Percentiles rank a stretch among this genome's conserved stretches.
phyloP scores from a whole-genome alignment of 164 flowering plant genomes.

The Vitis rotundifolia region DNA sequence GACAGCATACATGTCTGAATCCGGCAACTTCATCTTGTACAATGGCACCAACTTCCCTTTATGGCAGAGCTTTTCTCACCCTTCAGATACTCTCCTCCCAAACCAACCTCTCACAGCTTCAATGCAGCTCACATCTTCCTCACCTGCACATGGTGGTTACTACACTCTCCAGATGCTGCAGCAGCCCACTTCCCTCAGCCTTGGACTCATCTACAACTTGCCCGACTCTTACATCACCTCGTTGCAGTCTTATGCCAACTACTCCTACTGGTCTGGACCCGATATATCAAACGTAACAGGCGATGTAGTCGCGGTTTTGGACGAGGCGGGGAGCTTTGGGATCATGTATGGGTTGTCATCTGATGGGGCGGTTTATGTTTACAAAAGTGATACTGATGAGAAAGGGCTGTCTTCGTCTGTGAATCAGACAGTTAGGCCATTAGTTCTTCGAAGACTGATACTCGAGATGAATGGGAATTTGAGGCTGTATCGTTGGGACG shows the following conservation, averaged over 20 bases:
- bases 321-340: slow-evolving; percentile 75
- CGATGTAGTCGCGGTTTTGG: slow-evolving; percentile 62
- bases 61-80: slow-evolving; percentile 85
- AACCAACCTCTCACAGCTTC: slow-evolving; percentile 66
- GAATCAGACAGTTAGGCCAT: slow-evolving; percentile 20
- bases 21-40: slow-evolving; percentile 76
- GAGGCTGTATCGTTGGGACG: slow-evolving; percentile 73
- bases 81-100: slow-evolving; percentile 88
- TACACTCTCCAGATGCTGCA: slow-evolving; percentile 87
- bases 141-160: slow-evolving; percentile 51
- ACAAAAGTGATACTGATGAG: slow-evolving; percentile 61
- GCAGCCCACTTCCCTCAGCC: slow-evolving; percentile 73
- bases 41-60: slow-evolving; percentile 15
- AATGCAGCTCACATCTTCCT: slow-evolving; percentile 54
- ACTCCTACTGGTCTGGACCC: slow-evolving; percentile 67
- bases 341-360: slow-evolving; percentile 65
- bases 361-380: slow-evolving; percentile 73
- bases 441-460: slow-evolving; percentile 47
- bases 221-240: slow-evolving; percentile 33
- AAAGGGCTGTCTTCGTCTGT: slow-evolving; percentile 32
- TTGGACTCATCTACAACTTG: slow-evolving; percentile 65
- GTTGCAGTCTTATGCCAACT: slow-evolving; percentile 42
- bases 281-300: slow-evolving; percentile 90
- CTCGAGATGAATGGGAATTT: slow-evolving; percentile 81
- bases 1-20: slow-evolving; percentile 57